Evolutionary conservation across 108 stramenopile genomes (phyloP).

Genomic region (Cyclostephanos invisitatus): DNA sequence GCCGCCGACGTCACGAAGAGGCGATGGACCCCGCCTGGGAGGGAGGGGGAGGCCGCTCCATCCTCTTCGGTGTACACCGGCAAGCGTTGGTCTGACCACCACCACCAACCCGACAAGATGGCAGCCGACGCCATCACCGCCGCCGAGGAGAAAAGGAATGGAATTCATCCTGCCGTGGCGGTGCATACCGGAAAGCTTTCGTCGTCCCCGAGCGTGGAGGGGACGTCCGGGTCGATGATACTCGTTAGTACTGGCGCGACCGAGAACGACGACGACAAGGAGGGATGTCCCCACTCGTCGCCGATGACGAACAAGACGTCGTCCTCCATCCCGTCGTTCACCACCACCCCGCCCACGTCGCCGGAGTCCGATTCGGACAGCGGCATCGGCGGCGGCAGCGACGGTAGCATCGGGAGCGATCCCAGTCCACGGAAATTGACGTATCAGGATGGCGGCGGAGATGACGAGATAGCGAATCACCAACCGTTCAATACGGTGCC

Average conservation of each 20-base stretch:
- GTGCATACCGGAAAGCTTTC: neutral
- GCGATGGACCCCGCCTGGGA: neutral
- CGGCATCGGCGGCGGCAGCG: no score
- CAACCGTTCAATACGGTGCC: no score
- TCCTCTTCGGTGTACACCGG: neutral
- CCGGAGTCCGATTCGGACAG: neutral
- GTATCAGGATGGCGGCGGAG: no score
- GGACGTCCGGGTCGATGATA: no score
- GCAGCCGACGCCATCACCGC: neutral
- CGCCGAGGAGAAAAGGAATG: neutral
- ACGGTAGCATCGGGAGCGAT: neutral
- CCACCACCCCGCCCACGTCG: neutral
- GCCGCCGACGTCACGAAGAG: no score
- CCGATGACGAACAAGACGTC: neutral
- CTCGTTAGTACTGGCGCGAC: no score
- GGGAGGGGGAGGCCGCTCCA: neutral
- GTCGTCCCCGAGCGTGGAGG: neutral
- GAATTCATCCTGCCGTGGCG: neutral
- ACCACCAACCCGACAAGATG: no score
- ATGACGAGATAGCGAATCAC: no score
- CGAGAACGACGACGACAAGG: no score
- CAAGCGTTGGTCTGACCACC: neutral
- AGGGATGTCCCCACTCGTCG: no score
- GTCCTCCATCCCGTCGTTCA: neutral
- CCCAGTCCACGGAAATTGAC: no score